Evolutionary conservation across 2,329 filamentous ascomycete genomes (phyloP).

Genomic region (Ophiostoma novo-ulmi): DNA sequence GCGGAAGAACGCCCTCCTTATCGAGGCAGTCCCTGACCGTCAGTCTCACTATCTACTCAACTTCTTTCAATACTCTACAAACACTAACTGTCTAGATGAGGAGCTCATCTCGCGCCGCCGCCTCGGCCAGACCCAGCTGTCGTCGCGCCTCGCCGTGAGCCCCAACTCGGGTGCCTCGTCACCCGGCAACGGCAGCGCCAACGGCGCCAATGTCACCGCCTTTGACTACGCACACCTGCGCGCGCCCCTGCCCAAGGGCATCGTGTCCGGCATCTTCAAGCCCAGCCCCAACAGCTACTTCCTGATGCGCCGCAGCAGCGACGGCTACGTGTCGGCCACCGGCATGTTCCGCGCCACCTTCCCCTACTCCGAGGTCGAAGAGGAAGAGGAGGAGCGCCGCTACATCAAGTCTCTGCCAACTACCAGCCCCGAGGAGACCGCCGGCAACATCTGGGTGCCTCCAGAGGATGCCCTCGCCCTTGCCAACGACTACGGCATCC

Average conservation of each 20-base stretch:
- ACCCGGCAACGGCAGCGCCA: conserved; percentile 66
- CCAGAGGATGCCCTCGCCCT: conserved; percentile 74
- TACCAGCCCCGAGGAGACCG: conserved; percentile 85
- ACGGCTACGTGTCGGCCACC: conserved; percentile 78
- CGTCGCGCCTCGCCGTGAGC: conserved; percentile 58
- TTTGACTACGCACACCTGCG: conserved; percentile 97
- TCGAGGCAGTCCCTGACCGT: conserved; percentile 50
- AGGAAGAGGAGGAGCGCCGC: conserved; percentile 71
- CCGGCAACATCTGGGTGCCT: conserved; percentile 94
- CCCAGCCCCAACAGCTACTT: conserved; percentile 90
- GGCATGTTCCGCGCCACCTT: conserved; percentile 93
- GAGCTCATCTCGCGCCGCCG: conserved; percentile 79
- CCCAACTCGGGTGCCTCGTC: conserved; percentile 41
- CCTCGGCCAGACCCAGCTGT: conserved; percentile 86
- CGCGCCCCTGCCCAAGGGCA: conserved; percentile 84
- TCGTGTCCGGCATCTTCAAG: conserved; percentile 89
- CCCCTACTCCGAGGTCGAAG: conserved; percentile 65
- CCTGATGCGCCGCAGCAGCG: conserved; percentile 83
- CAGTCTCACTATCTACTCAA: conserved; percentile 28
- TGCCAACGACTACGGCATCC: conserved; percentile 80
- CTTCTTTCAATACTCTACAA: not conserved
- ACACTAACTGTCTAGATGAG: conserved; percentile 46
- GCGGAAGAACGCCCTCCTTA: conserved; percentile 51
- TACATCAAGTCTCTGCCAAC: conserved; percentile 78
- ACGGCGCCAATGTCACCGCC: conserved; percentile 64